These are phyloP conservation scores for Sugiyamaella neomexicana DNA, from an alignment of 1,139 yeast species.

Conservation along the genomic window DNA sequence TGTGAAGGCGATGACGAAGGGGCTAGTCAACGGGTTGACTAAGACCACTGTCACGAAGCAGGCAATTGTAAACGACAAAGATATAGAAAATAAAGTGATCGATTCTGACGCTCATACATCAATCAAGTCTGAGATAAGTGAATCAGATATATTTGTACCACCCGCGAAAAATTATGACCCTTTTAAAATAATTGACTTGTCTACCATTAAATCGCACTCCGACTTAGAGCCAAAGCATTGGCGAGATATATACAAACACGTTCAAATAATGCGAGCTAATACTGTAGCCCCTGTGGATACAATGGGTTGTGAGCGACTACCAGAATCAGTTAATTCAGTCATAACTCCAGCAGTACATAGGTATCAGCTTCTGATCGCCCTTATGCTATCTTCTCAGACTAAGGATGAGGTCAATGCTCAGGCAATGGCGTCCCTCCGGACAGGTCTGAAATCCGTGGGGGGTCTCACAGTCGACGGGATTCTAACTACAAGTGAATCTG, in stretches of 20 bases:
- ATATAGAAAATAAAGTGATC: no score
- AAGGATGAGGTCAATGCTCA: slow-evolving; percentile 81
- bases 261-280: slow-evolving; percentile 63
- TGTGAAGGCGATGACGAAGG: background rate
- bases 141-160: background rate
- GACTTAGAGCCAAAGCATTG: slow-evolving; percentile 32
- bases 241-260: slow-evolving; percentile 55
- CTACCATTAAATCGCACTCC: background rate
- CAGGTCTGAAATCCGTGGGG: slow-evolving; percentile 33
- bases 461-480: slow-evolving; percentile 43
- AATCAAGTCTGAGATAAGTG: background rate
- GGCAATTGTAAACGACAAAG: no score
- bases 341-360: slow-evolving; percentile 49
- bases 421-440: slow-evolving; percentile 66
- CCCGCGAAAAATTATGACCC: slow-evolving; percentile 8
- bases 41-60: no score
- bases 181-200: slow-evolving; percentile 9
- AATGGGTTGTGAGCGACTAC: slow-evolving; percentile 83
- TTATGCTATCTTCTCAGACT: slow-evolving; percentile 91
- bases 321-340: slow-evolving; percentile 40
- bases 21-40: background rate
- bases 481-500: slow-evolving; percentile 53
- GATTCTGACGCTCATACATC: no score
- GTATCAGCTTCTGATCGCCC: slow-evolving; percentile 71
- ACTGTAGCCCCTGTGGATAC: slow-evolving; percentile 81